Conservation (phyloP, 768 basidiomycete species). For the Gyrodon lividus region DNA sequence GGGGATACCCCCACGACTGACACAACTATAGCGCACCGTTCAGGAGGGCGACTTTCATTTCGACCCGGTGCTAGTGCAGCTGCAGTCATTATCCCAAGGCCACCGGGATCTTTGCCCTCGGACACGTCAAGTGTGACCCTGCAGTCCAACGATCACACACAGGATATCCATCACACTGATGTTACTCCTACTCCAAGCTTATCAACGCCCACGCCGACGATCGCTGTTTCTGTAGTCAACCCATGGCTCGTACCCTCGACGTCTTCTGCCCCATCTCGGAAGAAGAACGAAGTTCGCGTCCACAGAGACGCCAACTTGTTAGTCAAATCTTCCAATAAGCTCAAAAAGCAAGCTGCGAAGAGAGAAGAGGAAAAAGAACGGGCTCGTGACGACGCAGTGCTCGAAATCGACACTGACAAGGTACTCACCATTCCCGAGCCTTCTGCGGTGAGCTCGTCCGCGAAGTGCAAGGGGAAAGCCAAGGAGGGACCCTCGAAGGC, state of each 20-base stretch:
- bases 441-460: neutral
- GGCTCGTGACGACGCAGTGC: conserved; percentile 68
- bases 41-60: conserved; percentile 65
- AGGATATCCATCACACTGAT: conserved; percentile 25
- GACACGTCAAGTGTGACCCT: conserved; percentile 72
- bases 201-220: conserved; percentile 16
- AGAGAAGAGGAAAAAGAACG: conserved; percentile 55
- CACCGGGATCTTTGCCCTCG: conserved; percentile 37
- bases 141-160: conserved; percentile 54
- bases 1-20: conserved; percentile 34
- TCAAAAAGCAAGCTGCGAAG: conserved; percentile 65
- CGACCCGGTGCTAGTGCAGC: conserved; percentile 45
- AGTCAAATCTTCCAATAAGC: conserved; percentile 70
- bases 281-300: conserved; percentile 71
- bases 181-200: conserved; percentile 9
- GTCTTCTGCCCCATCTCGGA: conserved; percentile 53
- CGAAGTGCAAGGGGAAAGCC: conserved; percentile 19
- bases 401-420: conserved; percentile 61
- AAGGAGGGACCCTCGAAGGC: neutral
- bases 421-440: conserved; percentile 20
- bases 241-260: conserved; percentile 71
- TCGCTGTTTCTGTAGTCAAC: conserved; percentile 43
- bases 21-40: conserved; percentile 46
- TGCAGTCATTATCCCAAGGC: conserved; percentile 2
- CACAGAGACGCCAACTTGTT: conserved; percentile 60